Evolutionary conservation across 2,329 filamentous ascomycete genomes (phyloP), one percentile per base, ranked within the genome.

Genomic region (Herpomyces periplanetae): DNA sequence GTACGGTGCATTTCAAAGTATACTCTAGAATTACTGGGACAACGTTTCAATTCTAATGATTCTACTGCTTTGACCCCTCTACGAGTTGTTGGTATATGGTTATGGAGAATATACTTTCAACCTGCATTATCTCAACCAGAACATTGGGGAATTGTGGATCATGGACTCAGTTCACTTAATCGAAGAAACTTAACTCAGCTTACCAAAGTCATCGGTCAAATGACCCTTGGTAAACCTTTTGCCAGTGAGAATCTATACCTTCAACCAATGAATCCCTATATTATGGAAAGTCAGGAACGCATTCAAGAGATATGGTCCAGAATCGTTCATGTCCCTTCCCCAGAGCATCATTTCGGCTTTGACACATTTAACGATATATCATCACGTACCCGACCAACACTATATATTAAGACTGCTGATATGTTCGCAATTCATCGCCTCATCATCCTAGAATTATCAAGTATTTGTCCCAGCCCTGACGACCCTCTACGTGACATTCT

Each of bases 351-450:
- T 10, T 96, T 91, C 33, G 73, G 91, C 37, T 88, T 96, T 34
- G 80, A 96, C 34, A 80, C 91, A 36, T 96, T 80, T 51, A 91
- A 88, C 34, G 80, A 96, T 33, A 50, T 96, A 4, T 91, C 91
- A 34, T 66, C 75, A 22, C 73, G 84, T 36, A 80, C 71, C 26
- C 87, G 87, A 39, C 80, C 80, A 4, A 91, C 75, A 0, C 48
- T 96, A n/a, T 96, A 91, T 43, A 87, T 96, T 45, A 96, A 96
- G 43, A 75, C 96, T 54, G 55, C 65, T 8, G 80, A 96, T 35
- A 73, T 96, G 22, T 91, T 96, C 36, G 66, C 75, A 18, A 75
- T 96, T 23, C 84, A 96, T 40, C 69, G 62, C 26, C 49, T 91
- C 10, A 52, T 91, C 21, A 60, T 68, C 3, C 49, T 59, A 10